Evolutionary conservation across 2,329 filamentous ascomycete species (phyloP).

Genomic region (Trichophyton schoenleinii): DNA sequence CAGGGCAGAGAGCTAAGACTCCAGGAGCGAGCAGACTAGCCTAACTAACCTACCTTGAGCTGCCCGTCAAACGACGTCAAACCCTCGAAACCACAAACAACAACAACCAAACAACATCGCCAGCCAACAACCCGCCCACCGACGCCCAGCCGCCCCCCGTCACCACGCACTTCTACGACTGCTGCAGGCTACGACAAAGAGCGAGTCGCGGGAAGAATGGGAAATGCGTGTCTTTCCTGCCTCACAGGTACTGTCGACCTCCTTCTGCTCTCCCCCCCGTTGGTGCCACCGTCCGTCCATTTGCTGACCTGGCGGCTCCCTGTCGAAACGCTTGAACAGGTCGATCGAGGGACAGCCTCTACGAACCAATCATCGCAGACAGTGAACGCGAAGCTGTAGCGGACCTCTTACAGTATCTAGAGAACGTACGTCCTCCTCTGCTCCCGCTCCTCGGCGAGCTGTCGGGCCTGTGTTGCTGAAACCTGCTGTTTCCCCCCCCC

Average conservation of each 20-base stretch:
- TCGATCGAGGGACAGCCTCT: slow-evolving; percentile 66
- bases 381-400: slow-evolving; percentile 95
- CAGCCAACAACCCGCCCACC: not conserved
- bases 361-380: slow-evolving; percentile 81
- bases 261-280: slow-evolving; percentile 21
- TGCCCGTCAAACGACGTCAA: too few relatives aligned
- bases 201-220: slow-evolving; percentile 18
- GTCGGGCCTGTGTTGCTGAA: not conserved
- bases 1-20: too few relatives aligned
- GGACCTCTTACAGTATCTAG: slow-evolving; percentile 85
- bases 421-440: slow-evolving; percentile 57
- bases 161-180: not conserved
- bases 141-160: too few relatives aligned
- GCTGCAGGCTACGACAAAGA: not conserved
- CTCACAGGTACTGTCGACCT: slow-evolving; percentile 21
- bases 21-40: too few relatives aligned
- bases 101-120: not conserved
- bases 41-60: too few relatives aligned
- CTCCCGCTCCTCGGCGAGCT: not conserved
- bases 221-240: slow-evolving; percentile 30
- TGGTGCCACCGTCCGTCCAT: slow-evolving; percentile 25
- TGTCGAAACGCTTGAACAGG: slow-evolving; percentile 37
- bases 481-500: slow-evolving; percentile 3
- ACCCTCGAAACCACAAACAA: not conserved
- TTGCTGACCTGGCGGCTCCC: slow-evolving; percentile 30